Evolutionary conservation across 306 rosid genomes (phyloP), one percentile per base, ranked within the genome.

Genomic region (Cicer cuneatum): DNA sequence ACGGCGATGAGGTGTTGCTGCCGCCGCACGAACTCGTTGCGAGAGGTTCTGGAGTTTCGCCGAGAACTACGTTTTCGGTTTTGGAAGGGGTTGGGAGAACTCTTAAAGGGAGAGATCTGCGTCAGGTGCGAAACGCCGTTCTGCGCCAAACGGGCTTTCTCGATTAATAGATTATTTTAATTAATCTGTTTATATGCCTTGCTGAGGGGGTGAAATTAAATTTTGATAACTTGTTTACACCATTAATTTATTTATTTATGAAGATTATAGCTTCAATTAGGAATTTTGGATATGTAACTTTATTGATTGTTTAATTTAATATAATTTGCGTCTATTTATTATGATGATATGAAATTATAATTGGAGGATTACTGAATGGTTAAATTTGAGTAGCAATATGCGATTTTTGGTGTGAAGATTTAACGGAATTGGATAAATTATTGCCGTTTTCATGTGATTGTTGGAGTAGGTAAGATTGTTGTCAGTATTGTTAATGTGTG

Each of bases 21-120:
- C 96, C 96, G 52, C 98, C 98, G 35, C 98, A 93, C 46, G 98
- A 93, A 75, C 69, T 90, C 38, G 96, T 86, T 10, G 80, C 89
- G 11, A 76, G 89, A 45, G 95, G 94, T 7, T 89, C 90, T 0
- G 95, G 89, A 0, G 84, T 87, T 45, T 87, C 97, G 38, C 92
- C 90, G 29, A 86, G 80, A 68, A 88, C 92, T 14, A 89, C 93
- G 5, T 93, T 85, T 54, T 93, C 96, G 33, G 96, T 90, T 70
- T 80, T 93, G 57, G 97, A 93, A 86, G 97, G 97, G 4, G 91
- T 85, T 0, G 98, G 98, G 51, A 87, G 96, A 82, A 93, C 98
- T 1, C 96, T 90, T 7, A 93, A 93, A 66, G 98, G 97, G 74
- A 83, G 97, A 75, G 97, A 93, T 83, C 90, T 93, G n/a, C 87